phyloP scores from a whole-genome alignment of 73 alveolate genomes.

The Paramecium pentaurelia region DNA sequence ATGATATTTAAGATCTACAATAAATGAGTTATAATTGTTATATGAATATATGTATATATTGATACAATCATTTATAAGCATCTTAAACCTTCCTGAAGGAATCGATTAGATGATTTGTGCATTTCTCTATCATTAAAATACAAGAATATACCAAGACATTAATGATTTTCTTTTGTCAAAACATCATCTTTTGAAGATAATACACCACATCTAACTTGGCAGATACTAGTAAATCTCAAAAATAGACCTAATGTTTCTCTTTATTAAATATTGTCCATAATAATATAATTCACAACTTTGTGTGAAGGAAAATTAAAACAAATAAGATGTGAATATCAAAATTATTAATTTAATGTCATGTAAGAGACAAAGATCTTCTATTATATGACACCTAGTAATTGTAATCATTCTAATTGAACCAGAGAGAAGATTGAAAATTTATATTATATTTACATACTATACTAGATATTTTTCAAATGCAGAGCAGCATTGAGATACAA shows the following conservation, averaged over 20 bases:
- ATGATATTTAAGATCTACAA: background rate
- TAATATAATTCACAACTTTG: conserved; percentile 7
- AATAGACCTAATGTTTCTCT: background rate
- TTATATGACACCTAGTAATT: conserved; percentile 87
- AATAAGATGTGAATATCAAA: background rate
- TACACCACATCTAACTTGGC: background rate
- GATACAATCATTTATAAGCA: background rate
- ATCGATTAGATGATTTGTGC: background rate
- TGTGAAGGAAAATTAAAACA: background rate
- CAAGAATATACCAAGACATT: background rate
- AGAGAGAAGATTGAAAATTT: conserved; percentile 60
- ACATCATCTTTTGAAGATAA: background rate
- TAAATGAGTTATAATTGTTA: background rate
- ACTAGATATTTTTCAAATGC: conserved; percentile 66
- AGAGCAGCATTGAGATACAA: conserved; percentile 96
- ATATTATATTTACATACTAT: too few relatives aligned
- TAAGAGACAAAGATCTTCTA: conserved; percentile 78
- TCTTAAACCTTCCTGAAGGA: background rate
- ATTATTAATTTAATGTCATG: conserved; percentile 44
- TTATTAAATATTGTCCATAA: conserved; percentile 27
- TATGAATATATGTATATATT: background rate
- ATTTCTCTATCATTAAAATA: background rate
- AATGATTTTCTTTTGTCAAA: background rate
- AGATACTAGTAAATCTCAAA: background rate
- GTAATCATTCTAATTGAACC: conserved; percentile 93